Evolutionary conservation across 257 asterid species (phyloP).

Genomic region (Solanum clarkiae): DNA sequence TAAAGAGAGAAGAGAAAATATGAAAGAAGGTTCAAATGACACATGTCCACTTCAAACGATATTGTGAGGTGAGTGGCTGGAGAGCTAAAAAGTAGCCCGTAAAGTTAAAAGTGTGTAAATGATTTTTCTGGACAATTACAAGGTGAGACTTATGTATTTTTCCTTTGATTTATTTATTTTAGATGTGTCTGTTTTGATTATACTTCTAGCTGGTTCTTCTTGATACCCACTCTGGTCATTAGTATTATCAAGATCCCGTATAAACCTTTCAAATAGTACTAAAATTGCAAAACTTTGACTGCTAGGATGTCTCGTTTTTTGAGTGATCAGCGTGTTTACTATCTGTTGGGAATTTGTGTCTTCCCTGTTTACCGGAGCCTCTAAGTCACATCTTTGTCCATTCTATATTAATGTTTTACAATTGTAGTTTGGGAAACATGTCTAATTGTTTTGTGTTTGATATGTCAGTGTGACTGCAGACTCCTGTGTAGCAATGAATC

Average conservation of each 20-base stretch:
- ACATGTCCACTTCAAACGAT: background rate
- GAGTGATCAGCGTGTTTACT: background rate
- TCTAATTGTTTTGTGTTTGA: background rate
- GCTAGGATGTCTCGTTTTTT: background rate
- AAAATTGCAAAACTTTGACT: background rate
- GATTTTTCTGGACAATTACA: background rate
- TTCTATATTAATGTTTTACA: background rate
- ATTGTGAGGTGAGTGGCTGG: background rate
- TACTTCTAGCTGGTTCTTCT: background rate
- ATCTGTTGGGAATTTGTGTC: background rate
- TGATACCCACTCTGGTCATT: background rate
- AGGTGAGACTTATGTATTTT: background rate
- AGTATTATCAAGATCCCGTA: background rate
- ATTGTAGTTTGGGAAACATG: background rate
- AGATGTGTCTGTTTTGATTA: background rate
- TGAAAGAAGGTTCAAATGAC: background rate
- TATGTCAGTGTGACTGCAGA: conserved; percentile 58
- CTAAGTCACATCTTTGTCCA: background rate
- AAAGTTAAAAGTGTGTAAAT: background rate
- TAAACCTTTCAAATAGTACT: background rate
- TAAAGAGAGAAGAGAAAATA: background rate
- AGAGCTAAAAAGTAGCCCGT: background rate
- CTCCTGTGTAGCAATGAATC: conserved; percentile 75
- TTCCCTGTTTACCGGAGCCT: background rate
- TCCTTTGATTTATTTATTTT: background rate